phyloP scores from a whole-genome alignment of 371 early-diverging fungal species.

The Mucor saturninus region DNA sequence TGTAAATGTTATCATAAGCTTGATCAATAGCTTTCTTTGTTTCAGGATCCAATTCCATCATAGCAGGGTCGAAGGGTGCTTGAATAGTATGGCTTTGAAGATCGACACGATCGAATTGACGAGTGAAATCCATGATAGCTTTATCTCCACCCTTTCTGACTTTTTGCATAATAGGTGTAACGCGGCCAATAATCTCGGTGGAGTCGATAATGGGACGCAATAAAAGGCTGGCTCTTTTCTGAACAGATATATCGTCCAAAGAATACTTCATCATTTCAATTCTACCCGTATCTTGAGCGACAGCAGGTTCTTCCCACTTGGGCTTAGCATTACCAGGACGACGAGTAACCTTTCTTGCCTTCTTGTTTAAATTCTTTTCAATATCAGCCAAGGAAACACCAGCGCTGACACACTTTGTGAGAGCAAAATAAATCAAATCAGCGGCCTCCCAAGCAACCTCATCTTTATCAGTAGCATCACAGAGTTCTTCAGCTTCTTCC shows the following conservation, averaged over 20 bases:
- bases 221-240: slow-evolving; percentile 68
- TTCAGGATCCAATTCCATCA: slow-evolving; percentile 67
- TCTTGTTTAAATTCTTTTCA: slow-evolving; percentile 82
- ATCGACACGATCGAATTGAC: slow-evolving; percentile 89
- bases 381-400: slow-evolving; percentile 88
- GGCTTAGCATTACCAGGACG: slow-evolving; percentile 96
- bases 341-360: slow-evolving; percentile 85
- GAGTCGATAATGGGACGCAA: slow-evolving; percentile 93
- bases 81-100: slow-evolving; percentile 71
- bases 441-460: slow-evolving; percentile 97
- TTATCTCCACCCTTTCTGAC: slow-evolving; percentile 87
- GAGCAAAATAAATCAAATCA: slow-evolving; percentile 94
- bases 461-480: slow-evolving; percentile 74
- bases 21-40: slow-evolving; percentile 90
- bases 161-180: slow-evolving; percentile 88
- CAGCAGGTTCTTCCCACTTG: slow-evolving; percentile 47
- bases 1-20: slow-evolving; percentile 90
- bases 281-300: slow-evolving; percentile 20
- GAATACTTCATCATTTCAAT: slow-evolving; percentile 72
- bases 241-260: slow-evolving; percentile 44
- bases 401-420: slow-evolving; percentile 82
- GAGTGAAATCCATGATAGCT: slow-evolving; percentile 83
- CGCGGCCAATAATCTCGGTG: slow-evolving; percentile 81
- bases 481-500: slow-evolving; percentile 96
- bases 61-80: slow-evolving; percentile 83